Evolutionary conservation across 2,329 filamentous ascomycete genomes (phyloP).

Genomic region (Cadophora luteo-olivacea): DNA sequence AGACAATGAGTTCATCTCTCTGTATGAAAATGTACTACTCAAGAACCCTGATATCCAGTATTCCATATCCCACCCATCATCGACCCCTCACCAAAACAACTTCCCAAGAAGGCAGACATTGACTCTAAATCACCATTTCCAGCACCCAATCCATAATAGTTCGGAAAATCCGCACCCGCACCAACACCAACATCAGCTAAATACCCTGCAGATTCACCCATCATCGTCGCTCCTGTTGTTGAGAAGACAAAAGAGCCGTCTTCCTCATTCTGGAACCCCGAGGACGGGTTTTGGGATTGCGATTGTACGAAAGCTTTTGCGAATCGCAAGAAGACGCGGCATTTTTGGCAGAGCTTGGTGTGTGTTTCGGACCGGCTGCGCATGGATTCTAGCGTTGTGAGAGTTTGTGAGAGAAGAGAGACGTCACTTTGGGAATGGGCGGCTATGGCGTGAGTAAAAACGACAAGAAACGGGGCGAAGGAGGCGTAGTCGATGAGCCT

Average conservation of each 20-base stretch:
- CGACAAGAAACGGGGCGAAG: constrained; percentile 32
- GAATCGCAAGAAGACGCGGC: constrained; percentile 29
- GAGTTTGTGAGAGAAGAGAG: constrained; percentile 25
- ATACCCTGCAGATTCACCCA: not conserved
- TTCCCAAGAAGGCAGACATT: constrained; percentile 27
- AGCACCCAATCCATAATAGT: not conserved
- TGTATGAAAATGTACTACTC: too few species aligned
- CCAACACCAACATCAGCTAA: not conserved
- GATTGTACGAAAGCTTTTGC: constrained; percentile 28
- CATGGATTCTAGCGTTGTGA: constrained; percentile 26
- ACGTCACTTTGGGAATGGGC: constrained; percentile 26
- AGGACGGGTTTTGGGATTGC: constrained; percentile 17
- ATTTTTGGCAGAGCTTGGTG: constrained; percentile 26
- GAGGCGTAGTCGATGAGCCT: constrained; percentile 31
- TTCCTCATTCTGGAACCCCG: constrained; percentile 25
- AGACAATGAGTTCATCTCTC: too few species aligned
- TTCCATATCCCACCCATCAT: constrained; percentile 26
- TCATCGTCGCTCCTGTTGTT: not conserved
- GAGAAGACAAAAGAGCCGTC: constrained; percentile 29
- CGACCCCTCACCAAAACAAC: constrained; percentile 19
- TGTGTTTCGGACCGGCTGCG: constrained; percentile 25
- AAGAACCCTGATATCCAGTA: constrained; percentile 13
- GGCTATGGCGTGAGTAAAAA: constrained; percentile 32
- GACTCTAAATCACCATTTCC: constrained; percentile 13
- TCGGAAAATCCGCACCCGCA: not conserved